Conservation (phyloP, 1,284 basidiomycete species). For the Leccinum fallax region DNA sequence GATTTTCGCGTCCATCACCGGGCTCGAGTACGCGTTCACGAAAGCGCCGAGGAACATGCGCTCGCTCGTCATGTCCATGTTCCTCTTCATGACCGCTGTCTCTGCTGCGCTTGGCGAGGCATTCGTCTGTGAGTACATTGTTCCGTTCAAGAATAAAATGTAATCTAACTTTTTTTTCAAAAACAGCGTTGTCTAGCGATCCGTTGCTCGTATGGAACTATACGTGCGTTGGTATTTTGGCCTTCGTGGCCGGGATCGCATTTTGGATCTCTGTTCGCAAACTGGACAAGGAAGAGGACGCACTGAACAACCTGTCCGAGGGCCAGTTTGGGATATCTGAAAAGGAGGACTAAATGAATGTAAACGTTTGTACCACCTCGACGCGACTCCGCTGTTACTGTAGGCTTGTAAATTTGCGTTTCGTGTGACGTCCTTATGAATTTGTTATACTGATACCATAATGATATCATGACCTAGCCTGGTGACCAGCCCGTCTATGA, state of each 20-base stretch:
- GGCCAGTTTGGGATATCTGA: conserved; percentile 38
- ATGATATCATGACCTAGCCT: neutral
- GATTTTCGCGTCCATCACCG: conserved; percentile 86
- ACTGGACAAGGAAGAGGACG: conserved; percentile 66
- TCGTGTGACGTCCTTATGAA: conserved; percentile 1
- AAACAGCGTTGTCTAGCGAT: conserved; percentile 49
- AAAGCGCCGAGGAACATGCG: conserved; percentile 85
- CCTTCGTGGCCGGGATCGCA: conserved; percentile 39
- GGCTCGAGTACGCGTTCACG: conserved; percentile 88
- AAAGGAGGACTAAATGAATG: neutral
- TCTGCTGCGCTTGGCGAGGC: conserved; percentile 69
- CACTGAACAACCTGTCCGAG: conserved; percentile 51
- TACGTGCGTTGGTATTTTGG: conserved; percentile 45
- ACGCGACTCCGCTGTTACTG: neutral
- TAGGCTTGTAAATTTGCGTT: neutral
- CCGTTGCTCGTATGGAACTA: conserved; percentile 62
- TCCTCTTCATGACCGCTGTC: conserved; percentile 72
- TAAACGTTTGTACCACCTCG: neutral
- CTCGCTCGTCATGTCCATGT: conserved; percentile 74
- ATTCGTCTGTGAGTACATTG: conserved; percentile 51
- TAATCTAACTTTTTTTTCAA: neutral
- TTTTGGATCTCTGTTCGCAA: conserved; percentile 68
- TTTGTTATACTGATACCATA: neutral
- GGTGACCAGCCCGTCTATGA: too few species aligned
- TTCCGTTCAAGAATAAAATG: neutral